These are phyloP conservation scores for Cystofilobasidium macerans DNA, from an alignment of 768 basidiomycete genomes.

Conservation along the genomic window DNA sequence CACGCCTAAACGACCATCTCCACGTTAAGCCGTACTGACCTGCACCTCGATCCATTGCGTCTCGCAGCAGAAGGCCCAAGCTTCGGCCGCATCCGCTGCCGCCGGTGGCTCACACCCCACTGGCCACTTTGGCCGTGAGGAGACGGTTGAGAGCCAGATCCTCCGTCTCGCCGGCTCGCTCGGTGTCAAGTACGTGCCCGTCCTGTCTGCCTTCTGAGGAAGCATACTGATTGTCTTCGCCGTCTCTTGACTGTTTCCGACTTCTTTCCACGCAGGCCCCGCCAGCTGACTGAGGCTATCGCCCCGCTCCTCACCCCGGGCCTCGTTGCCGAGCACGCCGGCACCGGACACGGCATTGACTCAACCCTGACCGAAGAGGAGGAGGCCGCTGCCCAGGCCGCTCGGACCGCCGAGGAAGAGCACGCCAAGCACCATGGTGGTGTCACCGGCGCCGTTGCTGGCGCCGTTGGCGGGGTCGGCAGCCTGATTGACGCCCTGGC, in stretches of 20 bases:
- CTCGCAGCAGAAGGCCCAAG: slow-evolving; percentile 2
- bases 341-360: slow-evolving; percentile 11
- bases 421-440: not conserved
- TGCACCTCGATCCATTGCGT: not conserved
- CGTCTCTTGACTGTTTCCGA: not conserved
- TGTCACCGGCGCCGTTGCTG: slow-evolving; percentile 10
- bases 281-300: slow-evolving; percentile 24
- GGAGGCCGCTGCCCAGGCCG: slow-evolving; percentile 6
- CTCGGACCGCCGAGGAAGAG: not conserved
- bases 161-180: slow-evolving; percentile 16
- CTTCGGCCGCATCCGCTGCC: not conserved
- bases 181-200: slow-evolving; percentile 23
- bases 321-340: not conserved
- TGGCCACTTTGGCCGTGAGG: not conserved
- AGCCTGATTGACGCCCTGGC: slow-evolving; percentile 18
- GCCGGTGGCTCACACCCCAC: not conserved
- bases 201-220: not conserved
- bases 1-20: too few species aligned
- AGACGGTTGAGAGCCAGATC: slow-evolving; percentile 18
- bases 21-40: not conserved
- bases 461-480: slow-evolving; percentile 20
- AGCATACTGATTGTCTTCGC: not conserved
- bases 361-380: not conserved
- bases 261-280: slow-evolving; percentile 11
- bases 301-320: slow-evolving; percentile 18